phyloP scores from a whole-genome alignment of 2,329 filamentous ascomycete genomes.

The Colletotrichum sp. region DNA sequence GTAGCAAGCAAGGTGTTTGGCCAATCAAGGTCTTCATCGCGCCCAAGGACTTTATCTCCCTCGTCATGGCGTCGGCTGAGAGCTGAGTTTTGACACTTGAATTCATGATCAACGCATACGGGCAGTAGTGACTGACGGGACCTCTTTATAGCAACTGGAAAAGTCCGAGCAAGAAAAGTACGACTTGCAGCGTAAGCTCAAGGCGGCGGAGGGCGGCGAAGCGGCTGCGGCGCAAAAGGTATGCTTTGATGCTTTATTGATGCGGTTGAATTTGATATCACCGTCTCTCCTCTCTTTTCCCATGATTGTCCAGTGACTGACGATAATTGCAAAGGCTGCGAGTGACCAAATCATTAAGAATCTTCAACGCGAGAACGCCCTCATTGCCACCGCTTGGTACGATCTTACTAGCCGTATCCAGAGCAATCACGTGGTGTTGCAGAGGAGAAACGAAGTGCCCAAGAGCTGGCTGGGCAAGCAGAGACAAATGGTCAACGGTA shows the following conservation, averaged over 20 bases:
- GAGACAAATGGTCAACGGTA: constrained; percentile 71
- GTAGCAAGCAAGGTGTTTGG: background rate
- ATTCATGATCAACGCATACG: background rate
- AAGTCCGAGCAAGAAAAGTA: constrained; percentile 61
- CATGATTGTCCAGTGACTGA: background rate
- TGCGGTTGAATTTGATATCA: background rate
- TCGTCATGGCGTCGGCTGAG: background rate
- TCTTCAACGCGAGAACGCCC: constrained; percentile 76
- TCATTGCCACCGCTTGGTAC: constrained; percentile 87
- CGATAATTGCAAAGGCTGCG: constrained; percentile 44
- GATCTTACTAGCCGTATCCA: constrained; percentile 80
- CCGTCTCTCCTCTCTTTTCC: background rate
- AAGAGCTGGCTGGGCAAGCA: constrained; percentile 88
- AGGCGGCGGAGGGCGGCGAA: constrained; percentile 55
- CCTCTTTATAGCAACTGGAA: constrained; percentile 57
- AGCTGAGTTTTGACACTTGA: background rate
- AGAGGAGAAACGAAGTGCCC: constrained; percentile 75
- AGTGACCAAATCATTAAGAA: constrained; percentile 66
- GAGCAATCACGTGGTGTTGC: constrained; percentile 81
- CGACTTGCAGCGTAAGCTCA: constrained; percentile 60
- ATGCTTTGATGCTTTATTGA: constrained; percentile 31
- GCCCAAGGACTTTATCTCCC: background rate
- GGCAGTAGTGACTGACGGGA: constrained; percentile 23
- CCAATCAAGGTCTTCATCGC: background rate
- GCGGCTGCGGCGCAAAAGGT: constrained; percentile 59